Base-by-base conservation (phyloP, 768 basidiomycete species). In the Hirschioporus abietinus region DNA sequence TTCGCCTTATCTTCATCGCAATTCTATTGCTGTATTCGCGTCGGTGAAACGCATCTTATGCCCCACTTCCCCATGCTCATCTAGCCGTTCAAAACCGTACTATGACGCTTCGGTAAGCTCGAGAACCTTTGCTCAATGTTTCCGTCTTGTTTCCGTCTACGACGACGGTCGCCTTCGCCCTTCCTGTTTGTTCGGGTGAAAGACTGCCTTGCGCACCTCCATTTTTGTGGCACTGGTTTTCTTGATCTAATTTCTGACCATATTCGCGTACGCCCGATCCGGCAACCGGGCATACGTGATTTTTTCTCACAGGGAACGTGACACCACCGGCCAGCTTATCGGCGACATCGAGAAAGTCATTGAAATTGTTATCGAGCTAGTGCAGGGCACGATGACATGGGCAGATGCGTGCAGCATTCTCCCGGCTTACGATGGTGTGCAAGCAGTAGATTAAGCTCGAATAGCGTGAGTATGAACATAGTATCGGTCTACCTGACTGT, bases 291-390 rank as follows among this genome's bases (percentile, higher is more conserved):
- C 42, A 12, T 52, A 57, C 69, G 68, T 30, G 30, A 23, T 24
- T 23, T 24, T 25, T 61, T 25, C 67, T 65, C 63, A 66, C 71
- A 95, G 95, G 67, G 96, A 99, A 78, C 91, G 96, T 60, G 96
- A 99, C 77, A 95, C 95, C 62, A 99, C 91, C 61, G 85, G 90
- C 66, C 97, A 99, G 76, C 81, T 92, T 66, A 98, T 99, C 74
- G 96, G 95, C 18, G 74, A 84, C 62, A 88, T 96, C 69, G 95
- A 99, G 78, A 88, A 93, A 60, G 96, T 99, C 67, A 88, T 96
- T 71, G 80, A 80, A 66, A 86, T 91, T 64, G 88, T 98, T 67
- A 85, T 84, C 63, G 89, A 90, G 59, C 86, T 99, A 61, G 90
- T 92, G 26, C 78, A 88, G 68, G 95, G 92, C 23, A 82, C 74